Evolutionary conservation across 805 yeast species (phyloP), one percentile per base, ranked within the genome.

Genomic region (Monosporozyma siamensis): DNA sequence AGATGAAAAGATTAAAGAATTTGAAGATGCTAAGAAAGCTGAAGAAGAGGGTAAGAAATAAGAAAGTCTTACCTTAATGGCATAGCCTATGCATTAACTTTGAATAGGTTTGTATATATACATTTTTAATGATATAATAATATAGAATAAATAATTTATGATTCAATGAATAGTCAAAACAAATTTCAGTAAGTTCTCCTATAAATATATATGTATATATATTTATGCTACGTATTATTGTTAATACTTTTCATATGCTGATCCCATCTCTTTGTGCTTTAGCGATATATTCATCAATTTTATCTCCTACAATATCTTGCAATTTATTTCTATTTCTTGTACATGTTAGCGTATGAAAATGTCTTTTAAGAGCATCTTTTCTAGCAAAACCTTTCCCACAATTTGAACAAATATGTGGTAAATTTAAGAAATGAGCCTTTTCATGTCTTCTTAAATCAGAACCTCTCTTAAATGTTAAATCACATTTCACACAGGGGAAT

Each of bases 361-460:
- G 94, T 50, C 94, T 68, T 56, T 82, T 83, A 51, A 83, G 66
- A 0, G 92, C 92, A 62, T 83, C 94, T 53, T 81, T 82, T 38
- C 94, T 66, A 2, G 92, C 90, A 69, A 83, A 83, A 0, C 92
- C 89, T 55, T 83, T 83, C 29, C 85, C 86, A 65, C 94, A 83
- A 14, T 69, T 63, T 5, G 80, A 76, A 61, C 94, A 83, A 38
- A 82, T 76, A 54, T 84, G 80, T 1, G 90, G 89, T 7, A 85
- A 74, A 2, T 80, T 75, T 20, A 78, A 55, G 38, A 80, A 62
- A 61, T 83, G 94, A 34, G 81, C 85, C 54, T 82, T 78, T 52
- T 79, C 84, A 55, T 82, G 92, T 43, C 90, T 69, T 56, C 79
- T 78, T 50, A 82, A 67, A 60, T 82, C 90, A 2, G 80, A 72